Base-by-base conservation (phyloP, 345 rosid genomes). In the Turnera subulata region DNA sequence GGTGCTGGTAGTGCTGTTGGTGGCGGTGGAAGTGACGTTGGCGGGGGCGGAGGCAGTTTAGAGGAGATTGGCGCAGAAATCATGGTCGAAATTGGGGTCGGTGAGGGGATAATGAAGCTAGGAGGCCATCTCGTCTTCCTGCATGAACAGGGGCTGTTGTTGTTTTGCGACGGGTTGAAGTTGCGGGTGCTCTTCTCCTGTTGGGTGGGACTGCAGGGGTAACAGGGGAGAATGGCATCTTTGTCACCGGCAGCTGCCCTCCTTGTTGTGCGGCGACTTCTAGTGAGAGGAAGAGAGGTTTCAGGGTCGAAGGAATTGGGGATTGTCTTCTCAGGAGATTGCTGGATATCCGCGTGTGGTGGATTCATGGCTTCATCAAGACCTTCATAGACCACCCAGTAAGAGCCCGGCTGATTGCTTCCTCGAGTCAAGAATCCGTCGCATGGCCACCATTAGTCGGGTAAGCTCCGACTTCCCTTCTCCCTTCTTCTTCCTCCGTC, bases 61-160 rank as follows among this genome's bases (percentile, higher is more conserved):
- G 24, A 79, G 69, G 59, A 86, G 77, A 74, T 79, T 84, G 69
- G 83, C 68, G 73, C 86, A 77, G 72, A 91, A 77, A 71, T 91
- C 89, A 13, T 77, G 59, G 59, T 74, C 82, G 62, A 84, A 81
- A 61, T 75, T 65, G 33, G 76, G 50, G 6, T 80, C 77, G 22
- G 64, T 48, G 54, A 82, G 82, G 50, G 93, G 96, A 65, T 68
- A 74, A 39, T 83, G 90, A 59, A 86, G 92, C 98, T 96, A 88
- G 5, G 93, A 78, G n/a, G 86, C 63, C 95, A 88, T 86, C 68
- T 92, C 98, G 46, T 84, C 95, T 69, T 92, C 98, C 26, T 88
- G 95, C 58, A 86, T 82, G 57, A 92, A 84, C 17, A 86, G 82
- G 53, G 71, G 74, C 17, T 67, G 76, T 2, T 58, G 75, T 4